A percentile compares a stretch with the other conserved stretches of the same genome.
phyloP scores from a whole-genome alignment of 2,329 filamentous ascomycete species.

The Bipolaris sorokiniana region DNA sequence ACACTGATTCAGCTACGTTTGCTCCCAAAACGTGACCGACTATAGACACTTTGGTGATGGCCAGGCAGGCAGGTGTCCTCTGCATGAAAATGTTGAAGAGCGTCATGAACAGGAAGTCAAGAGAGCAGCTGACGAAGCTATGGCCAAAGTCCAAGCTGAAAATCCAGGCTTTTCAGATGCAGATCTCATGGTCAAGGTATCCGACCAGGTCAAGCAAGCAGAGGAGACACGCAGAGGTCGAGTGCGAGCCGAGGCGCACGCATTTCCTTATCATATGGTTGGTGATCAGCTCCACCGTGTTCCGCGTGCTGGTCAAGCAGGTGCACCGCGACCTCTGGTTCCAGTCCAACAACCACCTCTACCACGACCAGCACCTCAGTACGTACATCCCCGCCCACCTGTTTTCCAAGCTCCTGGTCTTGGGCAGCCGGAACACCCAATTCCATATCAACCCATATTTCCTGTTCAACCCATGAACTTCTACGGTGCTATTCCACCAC shows the following conservation, averaged over 20 bases:
- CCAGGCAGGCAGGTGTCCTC: slow-evolving; percentile 61
- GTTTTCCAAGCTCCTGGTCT: not conserved
- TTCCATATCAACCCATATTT: slow-evolving; percentile 4
- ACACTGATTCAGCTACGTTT: slow-evolving; percentile 66
- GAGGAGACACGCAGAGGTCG: slow-evolving; percentile 35
- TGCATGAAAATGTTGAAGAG: slow-evolving; percentile 68
- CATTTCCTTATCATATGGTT: slow-evolving; percentile 33
- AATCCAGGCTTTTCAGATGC: slow-evolving; percentile 67
- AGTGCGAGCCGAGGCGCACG: slow-evolving; percentile 20
- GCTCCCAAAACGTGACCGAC: slow-evolving; percentile 65
- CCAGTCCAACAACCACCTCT: not conserved
- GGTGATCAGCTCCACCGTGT: slow-evolving; percentile 22
- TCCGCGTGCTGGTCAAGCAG: not conserved
- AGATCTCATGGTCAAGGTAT: slow-evolving; percentile 63
- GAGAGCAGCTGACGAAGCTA: slow-evolving; percentile 64
- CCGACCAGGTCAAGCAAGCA: slow-evolving; percentile 56
- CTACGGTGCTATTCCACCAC: slow-evolving; percentile 5
- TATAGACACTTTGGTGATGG: slow-evolving; percentile 74
- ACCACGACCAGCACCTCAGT: slow-evolving; percentile 17
- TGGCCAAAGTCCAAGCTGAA: slow-evolving; percentile 61
- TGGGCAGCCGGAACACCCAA: slow-evolving; percentile 2
- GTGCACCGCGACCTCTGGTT: slow-evolving; percentile 1
- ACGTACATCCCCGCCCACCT: slow-evolving; percentile 15
- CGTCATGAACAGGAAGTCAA: slow-evolving; percentile 69
- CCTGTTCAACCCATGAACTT: slow-evolving; percentile 3